Percentiles rank a stretch among this genome's conserved stretches.
phyloP scores from a whole-genome alignment of 371 early-diverging fungal species.

The Mucor lusitanicus region DNA sequence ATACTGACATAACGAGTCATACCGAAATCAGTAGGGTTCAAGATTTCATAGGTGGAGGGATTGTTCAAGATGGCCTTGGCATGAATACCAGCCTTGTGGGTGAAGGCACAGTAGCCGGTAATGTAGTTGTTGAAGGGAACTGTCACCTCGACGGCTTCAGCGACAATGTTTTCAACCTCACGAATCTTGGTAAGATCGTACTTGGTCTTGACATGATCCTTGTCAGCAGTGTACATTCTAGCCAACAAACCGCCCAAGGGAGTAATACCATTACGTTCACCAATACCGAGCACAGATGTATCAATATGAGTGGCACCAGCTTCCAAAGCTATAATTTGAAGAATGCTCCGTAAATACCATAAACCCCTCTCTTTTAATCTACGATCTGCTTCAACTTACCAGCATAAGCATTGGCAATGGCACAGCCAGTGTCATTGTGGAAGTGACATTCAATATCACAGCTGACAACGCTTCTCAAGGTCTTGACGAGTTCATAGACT shows the following conservation, averaged over 20 bases:
- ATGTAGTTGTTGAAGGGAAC: conserved; percentile 99
- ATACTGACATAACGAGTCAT: conserved; percentile 96
- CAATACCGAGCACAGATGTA: conserved; percentile 96
- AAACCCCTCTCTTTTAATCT: background rate
- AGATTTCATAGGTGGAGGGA: conserved; percentile 95
- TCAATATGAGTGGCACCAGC: conserved; percentile 98
- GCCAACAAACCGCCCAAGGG: conserved; percentile 93
- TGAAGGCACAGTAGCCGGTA: conserved; percentile 97
- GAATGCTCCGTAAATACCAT: background rate
- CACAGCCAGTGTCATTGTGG: conserved; percentile 98
- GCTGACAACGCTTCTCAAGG: conserved; percentile 89
- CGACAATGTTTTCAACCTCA: conserved; percentile 93
- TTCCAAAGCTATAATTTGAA: conserved; percentile 68
- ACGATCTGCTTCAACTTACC: conserved; percentile 33
- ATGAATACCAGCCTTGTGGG: conserved; percentile 98
- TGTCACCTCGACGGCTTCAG: conserved; percentile 90
- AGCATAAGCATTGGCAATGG: conserved; percentile 96
- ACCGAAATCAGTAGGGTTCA: conserved; percentile 96
- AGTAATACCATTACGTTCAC: conserved; percentile 97
- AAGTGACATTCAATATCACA: conserved; percentile 98
- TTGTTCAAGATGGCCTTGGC: conserved; percentile 98
- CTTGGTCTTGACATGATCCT: conserved; percentile 87
- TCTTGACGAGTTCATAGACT: conserved; percentile 95
- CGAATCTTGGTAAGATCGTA: conserved; percentile 90
- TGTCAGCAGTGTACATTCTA: conserved; percentile 91